Evolutionary conservation across 2,329 filamentous ascomycete species (phyloP).

Genomic region (Exophiala spinifera): DNA sequence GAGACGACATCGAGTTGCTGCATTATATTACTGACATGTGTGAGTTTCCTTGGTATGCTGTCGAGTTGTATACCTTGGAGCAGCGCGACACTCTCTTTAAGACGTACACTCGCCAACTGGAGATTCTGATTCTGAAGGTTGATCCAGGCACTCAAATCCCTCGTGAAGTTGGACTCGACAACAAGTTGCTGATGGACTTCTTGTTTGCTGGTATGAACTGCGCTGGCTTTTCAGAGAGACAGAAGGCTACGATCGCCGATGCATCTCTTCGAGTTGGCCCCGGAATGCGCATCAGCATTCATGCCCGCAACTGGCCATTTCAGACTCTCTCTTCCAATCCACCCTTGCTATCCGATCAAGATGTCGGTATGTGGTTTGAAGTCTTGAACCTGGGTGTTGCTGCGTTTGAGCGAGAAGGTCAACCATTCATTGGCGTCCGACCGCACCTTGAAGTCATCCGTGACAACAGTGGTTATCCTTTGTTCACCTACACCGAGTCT

Average conservation of each 20-base stretch:
- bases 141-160: slow-evolving; percentile 12
- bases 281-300: slow-evolving; percentile 14
- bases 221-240: slow-evolving; percentile 44
- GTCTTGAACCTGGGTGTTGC: slow-evolving; percentile 20
- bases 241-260: slow-evolving; percentile 27
- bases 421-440: slow-evolving; percentile 8
- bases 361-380: slow-evolving; percentile 26
- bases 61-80: slow-evolving; percentile 44
- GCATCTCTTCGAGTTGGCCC: slow-evolving; percentile 6
- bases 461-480: slow-evolving; percentile 15
- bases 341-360: slow-evolving; percentile 15
- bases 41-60: slow-evolving; percentile 51
- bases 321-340: slow-evolving; percentile 20
- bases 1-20: neutral
- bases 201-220: slow-evolving; percentile 41
- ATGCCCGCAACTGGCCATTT: slow-evolving; percentile 27
- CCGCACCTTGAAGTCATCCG: slow-evolving; percentile 13
- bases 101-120: slow-evolving; percentile 55
- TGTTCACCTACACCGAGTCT: slow-evolving; percentile 14
- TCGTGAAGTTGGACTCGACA: slow-evolving; percentile 38
- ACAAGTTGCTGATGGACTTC: slow-evolving; percentile 39
- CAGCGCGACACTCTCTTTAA: slow-evolving; percentile 48
- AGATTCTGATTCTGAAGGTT: slow-evolving; percentile 65
- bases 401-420: slow-evolving; percentile 12
- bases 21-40: slow-evolving; percentile 10